Base-by-base conservation (phyloP, 306 rosid species). In the Dryas alaskensis region DNA sequence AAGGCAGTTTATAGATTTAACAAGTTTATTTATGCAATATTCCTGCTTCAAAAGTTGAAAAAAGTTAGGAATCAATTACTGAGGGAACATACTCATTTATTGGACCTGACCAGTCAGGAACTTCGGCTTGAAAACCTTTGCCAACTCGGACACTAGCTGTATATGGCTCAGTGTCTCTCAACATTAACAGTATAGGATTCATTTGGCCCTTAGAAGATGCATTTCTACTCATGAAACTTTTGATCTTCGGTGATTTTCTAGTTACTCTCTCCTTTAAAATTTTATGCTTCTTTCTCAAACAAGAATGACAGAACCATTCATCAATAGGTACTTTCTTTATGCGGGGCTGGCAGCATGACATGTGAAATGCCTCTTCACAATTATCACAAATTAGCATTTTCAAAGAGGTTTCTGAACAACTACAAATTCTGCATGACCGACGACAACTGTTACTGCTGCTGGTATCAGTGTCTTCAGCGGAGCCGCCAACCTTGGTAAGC, bases 81-180 rank as follows among this genome's bases (percentile, higher is more conserved):
- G 75, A 75, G 70, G 47, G 57, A 79, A 84, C 84, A 67, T 87
- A 94, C 98, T 82, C 80, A 69, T 65, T 67, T 65, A 66, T 79
- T 13, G 92, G 88, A 79, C 92, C 95, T 57, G 87, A 85, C 97
- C 98, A 91, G 44, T 84, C 91, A 60, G 74, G 89, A 69, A 94
- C 89, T 73, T 89, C 90, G 37, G 88, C 98, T 86, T 94, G 98
- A 89, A 91, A 94, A 72, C 94, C 97, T 84, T 94, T 89, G 70
- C 98, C 98, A 79, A 89, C 83, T 60, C 98, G 84, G 60, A 93
- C 97, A 71, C 79, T 40, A 73, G 86, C 80, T 73, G 74, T 80
- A 75, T 85, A 80, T 14, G 84, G 87, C 80, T 77, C 88, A 16
- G 75, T 76, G 74, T 89, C 88, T 68, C 80, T 84, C 82, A 91